Base-by-base conservation (phyloP, 129 eudicot genomes). In the Dittrichia graveolens region DNA sequence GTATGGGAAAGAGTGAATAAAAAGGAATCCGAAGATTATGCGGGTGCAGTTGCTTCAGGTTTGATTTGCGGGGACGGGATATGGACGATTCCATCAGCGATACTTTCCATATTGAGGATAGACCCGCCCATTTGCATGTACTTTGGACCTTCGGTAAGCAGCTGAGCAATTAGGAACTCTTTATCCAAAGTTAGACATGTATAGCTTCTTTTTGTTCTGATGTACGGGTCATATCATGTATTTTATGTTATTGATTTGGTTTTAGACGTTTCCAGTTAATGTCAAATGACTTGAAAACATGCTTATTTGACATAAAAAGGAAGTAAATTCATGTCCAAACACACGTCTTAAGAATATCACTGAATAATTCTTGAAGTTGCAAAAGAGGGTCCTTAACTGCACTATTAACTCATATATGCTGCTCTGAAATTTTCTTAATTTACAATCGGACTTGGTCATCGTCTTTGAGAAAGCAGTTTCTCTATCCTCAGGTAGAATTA, bases 111-210 rank as follows among this genome's bases (percentile, higher is more conserved):
- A 58, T 46, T 77, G 8, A 69, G 59, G 64, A 45, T 77, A 13
- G 76, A 77, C 40, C 98, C 98, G 0, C 97, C 97, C 57, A 91
- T 91, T 49, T 91, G 97, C 87, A 91, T 91, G 95, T 91, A 85
- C 84, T 91, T 91, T 75, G 90, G 88, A 24, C 92, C 97, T 41
- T 71, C 97, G 7, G 75, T 35, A 6, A 85, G 87, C 76, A 41
- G 76, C 75, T 80, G 82, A 88, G 40, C 73, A 49, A 1, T 54
- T 11, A 8, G 42, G 50, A 53, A 15, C 38, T 50, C 66, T 61
- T 42, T 64, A 47, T 64, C 42, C 42, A 2, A 14, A 5, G 52
- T 64, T 64, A 42, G 14, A 13, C 15, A 15, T 19, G 48, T 24
- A 39, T 38, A 60, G 65, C 39, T 37, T 38, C 43, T 18, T 60